Percentiles rank a stretch among this genome's conserved stretches.
Conservation (phyloP, 768 basidiomycete species). For the Trichaptum fuscoviolaceum region DNA sequence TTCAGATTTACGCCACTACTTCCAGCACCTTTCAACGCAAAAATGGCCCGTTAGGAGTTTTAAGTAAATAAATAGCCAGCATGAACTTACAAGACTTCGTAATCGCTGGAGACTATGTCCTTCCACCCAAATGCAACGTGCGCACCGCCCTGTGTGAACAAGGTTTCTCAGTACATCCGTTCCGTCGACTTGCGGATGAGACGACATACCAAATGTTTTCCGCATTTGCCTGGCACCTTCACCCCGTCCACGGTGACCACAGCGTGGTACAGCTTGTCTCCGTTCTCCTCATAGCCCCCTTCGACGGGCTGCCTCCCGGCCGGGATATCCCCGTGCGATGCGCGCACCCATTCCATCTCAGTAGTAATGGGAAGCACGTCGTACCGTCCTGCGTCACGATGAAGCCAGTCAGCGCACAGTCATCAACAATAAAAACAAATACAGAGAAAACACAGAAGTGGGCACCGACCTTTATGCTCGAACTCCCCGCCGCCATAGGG, state of each 20-base stretch:
- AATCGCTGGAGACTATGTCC: conserved; percentile 35
- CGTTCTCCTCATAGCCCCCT: conserved; percentile 72
- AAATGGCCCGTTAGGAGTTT: conserved; percentile 1
- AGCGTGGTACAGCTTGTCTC: conserved; percentile 64
- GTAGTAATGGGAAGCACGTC: conserved; percentile 70
- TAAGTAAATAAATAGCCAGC: not conserved
- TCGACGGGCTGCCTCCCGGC: conserved; percentile 53
- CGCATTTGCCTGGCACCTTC: conserved; percentile 70
- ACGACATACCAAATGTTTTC: conserved; percentile 54
- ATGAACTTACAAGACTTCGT: conserved; percentile 38
- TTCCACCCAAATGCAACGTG: conserved; percentile 34
- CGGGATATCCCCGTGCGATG: conserved; percentile 57
- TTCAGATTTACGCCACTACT: not conserved
- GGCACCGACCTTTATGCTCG: conserved; percentile 41
- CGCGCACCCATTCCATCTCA: conserved; percentile 69
- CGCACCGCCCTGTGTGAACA: conserved; percentile 34
- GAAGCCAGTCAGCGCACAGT: not conserved
- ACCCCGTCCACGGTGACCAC: conserved; percentile 45
- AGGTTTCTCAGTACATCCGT: not conserved
- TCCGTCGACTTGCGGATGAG: not conserved
- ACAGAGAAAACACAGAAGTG: not conserved
- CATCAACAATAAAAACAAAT: not conserved
- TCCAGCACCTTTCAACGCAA: not conserved
- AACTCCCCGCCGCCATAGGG: conserved; percentile 60
- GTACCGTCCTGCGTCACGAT: conserved; percentile 40